Percentiles rank a stretch among this genome's conserved stretches.
Evolutionary conservation across 2,329 filamentous ascomycete species (phyloP).

Genomic region (Neobulgaria alba): DNA sequence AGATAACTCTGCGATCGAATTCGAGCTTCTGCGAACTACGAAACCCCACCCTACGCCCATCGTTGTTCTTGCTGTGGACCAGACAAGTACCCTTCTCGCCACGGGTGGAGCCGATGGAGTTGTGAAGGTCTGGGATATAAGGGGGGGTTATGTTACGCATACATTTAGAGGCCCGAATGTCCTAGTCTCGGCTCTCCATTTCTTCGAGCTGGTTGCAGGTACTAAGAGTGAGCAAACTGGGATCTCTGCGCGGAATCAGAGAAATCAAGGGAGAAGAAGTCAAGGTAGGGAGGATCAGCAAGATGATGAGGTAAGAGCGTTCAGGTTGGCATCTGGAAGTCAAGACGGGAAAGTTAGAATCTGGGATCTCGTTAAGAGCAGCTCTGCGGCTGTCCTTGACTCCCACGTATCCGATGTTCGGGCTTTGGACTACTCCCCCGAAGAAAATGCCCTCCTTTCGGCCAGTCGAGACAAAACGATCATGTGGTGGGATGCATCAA

Average conservation of each 20-base stretch:
- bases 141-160: conserved; percentile 83
- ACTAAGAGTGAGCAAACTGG: conserved; percentile 30
- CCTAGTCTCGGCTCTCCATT: conserved; percentile 80
- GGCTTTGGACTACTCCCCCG: conserved; percentile 68
- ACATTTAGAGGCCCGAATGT: conserved; percentile 91
- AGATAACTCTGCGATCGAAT: conserved; percentile 47
- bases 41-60: conserved; percentile 90
- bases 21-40: conserved; percentile 66
- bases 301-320: conserved; percentile 46
- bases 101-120: conserved; percentile 89
- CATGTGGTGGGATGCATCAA: conserved; percentile 80
- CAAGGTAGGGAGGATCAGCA: conserved; percentile 35
- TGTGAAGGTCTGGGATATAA: conserved; percentile 95
- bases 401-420: conserved; percentile 95
- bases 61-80: conserved; percentile 75
- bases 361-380: conserved; percentile 84
- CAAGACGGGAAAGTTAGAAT: conserved; percentile 90
- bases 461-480: conserved; percentile 89
- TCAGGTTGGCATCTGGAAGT: conserved; percentile 79
- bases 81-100: conserved; percentile 79
- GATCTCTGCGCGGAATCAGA: conserved; percentile 35
- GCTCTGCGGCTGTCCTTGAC: conserved; percentile 69
- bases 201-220: conserved; percentile 65
- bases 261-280: conserved; percentile 36
- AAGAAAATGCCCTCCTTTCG: conserved; percentile 69